Evolutionary conservation across 495 filamentous ascomycete genomes (phyloP).

Genomic region (Lichenothelia convexa): DNA sequence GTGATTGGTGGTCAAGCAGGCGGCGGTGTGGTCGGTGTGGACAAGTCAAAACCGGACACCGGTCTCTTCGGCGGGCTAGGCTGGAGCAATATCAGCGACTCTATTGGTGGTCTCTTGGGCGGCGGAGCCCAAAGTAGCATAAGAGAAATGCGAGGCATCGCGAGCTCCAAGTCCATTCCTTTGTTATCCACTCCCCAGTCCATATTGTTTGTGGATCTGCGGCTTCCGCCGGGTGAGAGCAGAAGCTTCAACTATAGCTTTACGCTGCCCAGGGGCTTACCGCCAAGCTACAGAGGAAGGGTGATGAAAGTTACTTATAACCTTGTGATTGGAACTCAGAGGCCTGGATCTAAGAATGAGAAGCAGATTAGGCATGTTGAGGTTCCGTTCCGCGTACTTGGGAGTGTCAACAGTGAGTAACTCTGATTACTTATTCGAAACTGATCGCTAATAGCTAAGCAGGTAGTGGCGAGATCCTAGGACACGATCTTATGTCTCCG

Average conservation of each 20-base stretch:
- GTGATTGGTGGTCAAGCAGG: constrained; percentile 69
- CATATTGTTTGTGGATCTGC: constrained; percentile 85
- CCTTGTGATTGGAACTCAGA: constrained; percentile 78
- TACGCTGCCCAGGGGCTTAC: constrained; percentile 65
- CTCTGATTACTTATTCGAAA: neutral
- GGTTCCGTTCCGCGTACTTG: constrained; percentile 85
- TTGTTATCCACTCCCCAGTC: constrained; percentile 91
- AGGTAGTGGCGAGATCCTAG: constrained; percentile 48
- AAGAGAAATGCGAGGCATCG: constrained; percentile 78
- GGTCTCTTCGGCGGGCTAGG: constrained; percentile 71
- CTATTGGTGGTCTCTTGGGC: constrained; percentile 69
- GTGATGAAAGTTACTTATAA: constrained; percentile 89
- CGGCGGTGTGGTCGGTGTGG: constrained; percentile 63
- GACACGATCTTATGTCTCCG: constrained; percentile 83
- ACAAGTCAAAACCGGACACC: constrained; percentile 54
- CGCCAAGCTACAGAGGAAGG: constrained; percentile 78
- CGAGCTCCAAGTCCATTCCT: constrained; percentile 63
- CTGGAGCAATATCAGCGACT: constrained; percentile 78
- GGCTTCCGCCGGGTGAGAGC: constrained; percentile 75
- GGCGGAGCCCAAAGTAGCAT: constrained; percentile 76
- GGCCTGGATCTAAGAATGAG: constrained; percentile 56
- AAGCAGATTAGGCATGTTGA: constrained; percentile 79
- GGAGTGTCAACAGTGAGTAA: constrained; percentile 60
- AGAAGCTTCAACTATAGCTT: constrained; percentile 74
- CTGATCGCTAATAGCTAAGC: constrained; percentile 13